These are phyloP conservation scores for Camelina laxa DNA, from an alignment of 345 rosid species.

Conservation along the genomic window DNA sequence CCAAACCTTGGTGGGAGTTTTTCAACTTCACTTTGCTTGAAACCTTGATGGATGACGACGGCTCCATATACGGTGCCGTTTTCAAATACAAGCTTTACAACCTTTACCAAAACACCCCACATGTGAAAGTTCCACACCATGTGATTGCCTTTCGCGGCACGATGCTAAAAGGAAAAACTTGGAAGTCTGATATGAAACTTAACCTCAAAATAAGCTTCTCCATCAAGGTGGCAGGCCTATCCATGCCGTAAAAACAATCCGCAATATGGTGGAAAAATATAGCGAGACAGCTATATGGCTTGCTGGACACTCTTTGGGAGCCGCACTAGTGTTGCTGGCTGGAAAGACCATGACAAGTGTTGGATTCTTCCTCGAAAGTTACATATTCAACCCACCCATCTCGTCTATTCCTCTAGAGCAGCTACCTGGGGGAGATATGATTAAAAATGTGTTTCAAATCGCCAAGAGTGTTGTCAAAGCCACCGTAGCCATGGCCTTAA, in stretches of 20 bases:
- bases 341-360: constrained; percentile 53
- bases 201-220: constrained; percentile 47
- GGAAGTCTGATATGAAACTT: constrained; percentile 43
- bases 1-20: constrained; percentile 64
- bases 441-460: neutral
- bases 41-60: constrained; percentile 52
- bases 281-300: constrained; percentile 51
- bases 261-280: constrained; percentile 25
- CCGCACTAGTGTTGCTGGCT: constrained; percentile 58
- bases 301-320: constrained; percentile 71
- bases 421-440: neutral
- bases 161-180: constrained; percentile 33
- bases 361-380: constrained; percentile 45
- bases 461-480: constrained; percentile 4
- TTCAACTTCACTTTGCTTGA: constrained; percentile 51
- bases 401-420: constrained; percentile 51
- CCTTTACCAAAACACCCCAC: neutral
- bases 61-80: constrained; percentile 64
- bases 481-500: neutral
- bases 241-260: constrained; percentile 50
- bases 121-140: constrained; percentile 43
- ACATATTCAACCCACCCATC: constrained; percentile 69
- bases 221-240: constrained; percentile 47
- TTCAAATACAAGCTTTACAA: constrained; percentile 43
- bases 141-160: constrained; percentile 74